phyloP scores from a whole-genome alignment of 2,329 filamentous ascomycete species.

The Colletotrichum orchidophilum region DNA sequence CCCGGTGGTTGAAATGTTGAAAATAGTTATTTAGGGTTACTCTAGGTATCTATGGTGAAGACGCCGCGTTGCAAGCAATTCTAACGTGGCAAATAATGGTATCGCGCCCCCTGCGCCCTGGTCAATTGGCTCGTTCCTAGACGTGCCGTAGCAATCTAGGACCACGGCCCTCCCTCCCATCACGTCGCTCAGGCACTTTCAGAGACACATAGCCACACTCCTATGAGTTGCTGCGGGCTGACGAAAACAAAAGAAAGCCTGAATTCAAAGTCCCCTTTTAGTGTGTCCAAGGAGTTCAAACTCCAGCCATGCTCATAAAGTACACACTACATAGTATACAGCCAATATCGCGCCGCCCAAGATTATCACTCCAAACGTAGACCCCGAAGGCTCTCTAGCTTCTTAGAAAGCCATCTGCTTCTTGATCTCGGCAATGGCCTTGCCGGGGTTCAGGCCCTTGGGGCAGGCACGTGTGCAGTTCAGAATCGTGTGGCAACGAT shows the following conservation, averaged over 20 bases:
- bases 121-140: neutral
- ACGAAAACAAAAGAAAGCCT: slow-evolving; percentile 33
- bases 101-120: neutral
- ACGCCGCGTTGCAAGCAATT: slow-evolving; percentile 4
- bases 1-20: neutral
- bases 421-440: slow-evolving; percentile 98
- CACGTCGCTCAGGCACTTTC: neutral
- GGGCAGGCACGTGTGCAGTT: slow-evolving; percentile 98
- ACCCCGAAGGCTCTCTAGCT: neutral
- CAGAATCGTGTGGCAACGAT: slow-evolving; percentile 98
- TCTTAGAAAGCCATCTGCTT: slow-evolving; percentile 82
- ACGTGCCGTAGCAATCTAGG: neutral
- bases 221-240: slow-evolving; percentile 11
- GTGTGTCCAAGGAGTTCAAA: slow-evolving; percentile 33
- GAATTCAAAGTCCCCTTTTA: slow-evolving; percentile 32
- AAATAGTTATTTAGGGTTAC: slow-evolving; percentile 17
- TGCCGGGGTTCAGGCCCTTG: slow-evolving; percentile 96
- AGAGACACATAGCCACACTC: slow-evolving; percentile 7
- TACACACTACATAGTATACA: slow-evolving; percentile 35
- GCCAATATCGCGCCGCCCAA: slow-evolving; percentile 33
- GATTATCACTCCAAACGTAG: slow-evolving; percentile 30
- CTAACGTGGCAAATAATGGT: slow-evolving; percentile 2
- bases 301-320: slow-evolving; percentile 25
- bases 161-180: neutral
- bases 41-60: slow-evolving; percentile 21